These are phyloP conservation scores for Carpinus viminea DNA, from an alignment of 306 rosid genomes.

Conservation along the genomic window DNA sequence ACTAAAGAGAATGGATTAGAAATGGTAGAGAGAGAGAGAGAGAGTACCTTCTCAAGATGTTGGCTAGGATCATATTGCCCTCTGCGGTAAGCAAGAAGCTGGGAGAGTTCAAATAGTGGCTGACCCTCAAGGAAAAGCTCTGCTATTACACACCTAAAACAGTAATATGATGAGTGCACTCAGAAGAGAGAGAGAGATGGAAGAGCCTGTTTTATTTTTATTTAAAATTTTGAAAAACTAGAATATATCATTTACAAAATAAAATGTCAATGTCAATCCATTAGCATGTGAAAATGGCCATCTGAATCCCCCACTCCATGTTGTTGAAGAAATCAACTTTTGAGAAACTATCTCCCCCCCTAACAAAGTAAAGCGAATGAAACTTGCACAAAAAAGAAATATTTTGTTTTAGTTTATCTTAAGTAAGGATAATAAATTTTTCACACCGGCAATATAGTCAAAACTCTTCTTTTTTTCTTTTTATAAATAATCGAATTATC, in stretches of 20 bases:
- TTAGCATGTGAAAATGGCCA: background rate
- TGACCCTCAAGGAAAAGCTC: constrained; percentile 99
- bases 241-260: background rate
- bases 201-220: background rate
- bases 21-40: background rate
- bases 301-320: too few relatives aligned
- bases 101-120: constrained; percentile 90
- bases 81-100: constrained; percentile 97
- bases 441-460: background rate
- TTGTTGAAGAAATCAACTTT: background rate
- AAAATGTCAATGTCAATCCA: background rate
- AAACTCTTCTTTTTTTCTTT: too few relatives aligned
- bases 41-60: constrained; percentile 83
- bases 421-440: background rate
- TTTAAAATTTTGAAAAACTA: background rate
- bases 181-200: background rate
- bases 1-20: background rate
- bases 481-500: too few relatives aligned
- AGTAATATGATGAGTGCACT: constrained; percentile 31
- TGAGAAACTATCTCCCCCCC: background rate
- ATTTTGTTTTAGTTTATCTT: background rate
- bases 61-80: constrained; percentile 95
- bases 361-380: background rate
- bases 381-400: background rate
- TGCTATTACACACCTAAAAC: constrained; percentile 88